Conservation (phyloP, 2,329 filamentous ascomycete species). For the Phyllosticta citrichinensis region DNA sequence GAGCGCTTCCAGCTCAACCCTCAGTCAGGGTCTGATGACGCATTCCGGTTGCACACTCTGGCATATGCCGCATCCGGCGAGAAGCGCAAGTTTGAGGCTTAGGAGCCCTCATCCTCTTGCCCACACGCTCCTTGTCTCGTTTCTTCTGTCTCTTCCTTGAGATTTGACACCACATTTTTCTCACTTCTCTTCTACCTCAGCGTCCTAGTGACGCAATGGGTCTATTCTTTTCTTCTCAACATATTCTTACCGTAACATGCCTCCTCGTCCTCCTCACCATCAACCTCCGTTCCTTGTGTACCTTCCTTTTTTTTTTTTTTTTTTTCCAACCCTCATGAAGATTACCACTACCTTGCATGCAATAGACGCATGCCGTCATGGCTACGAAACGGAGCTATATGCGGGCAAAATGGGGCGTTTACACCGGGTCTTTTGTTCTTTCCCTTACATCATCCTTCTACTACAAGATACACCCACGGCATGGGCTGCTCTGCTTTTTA, state of each 20-base stretch:
- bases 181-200: not conserved
- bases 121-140: not conserved
- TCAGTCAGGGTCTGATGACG: conserved; percentile 10
- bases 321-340: not conserved
- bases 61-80: conserved; percentile 26
- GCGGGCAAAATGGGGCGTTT: conserved; percentile 7
- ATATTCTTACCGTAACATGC: not conserved
- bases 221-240: not conserved
- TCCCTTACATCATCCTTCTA: not conserved
- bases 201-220: not conserved
- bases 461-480: not conserved
- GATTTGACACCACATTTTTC: not conserved
- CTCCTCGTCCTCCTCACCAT: not conserved
- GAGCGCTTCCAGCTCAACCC: conserved; percentile 3
- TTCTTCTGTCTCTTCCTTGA: not conserved
- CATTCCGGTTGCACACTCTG: conserved; percentile 22
- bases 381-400: conserved; percentile 20
- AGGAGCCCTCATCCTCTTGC: not conserved
- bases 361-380: conserved; percentile 33
- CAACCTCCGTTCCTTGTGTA: not conserved
- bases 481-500: not conserved
- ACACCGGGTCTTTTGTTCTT: not conserved
- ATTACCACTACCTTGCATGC: conserved; percentile 12
- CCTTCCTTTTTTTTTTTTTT: not conserved
- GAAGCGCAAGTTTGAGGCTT: conserved; percentile 26